Percentiles rank a stretch among this genome's conserved stretches.
These are phyloP conservation scores for Gynandropsis gynandra DNA, from an alignment of 345 rosid species.

Conservation along the genomic window DNA sequence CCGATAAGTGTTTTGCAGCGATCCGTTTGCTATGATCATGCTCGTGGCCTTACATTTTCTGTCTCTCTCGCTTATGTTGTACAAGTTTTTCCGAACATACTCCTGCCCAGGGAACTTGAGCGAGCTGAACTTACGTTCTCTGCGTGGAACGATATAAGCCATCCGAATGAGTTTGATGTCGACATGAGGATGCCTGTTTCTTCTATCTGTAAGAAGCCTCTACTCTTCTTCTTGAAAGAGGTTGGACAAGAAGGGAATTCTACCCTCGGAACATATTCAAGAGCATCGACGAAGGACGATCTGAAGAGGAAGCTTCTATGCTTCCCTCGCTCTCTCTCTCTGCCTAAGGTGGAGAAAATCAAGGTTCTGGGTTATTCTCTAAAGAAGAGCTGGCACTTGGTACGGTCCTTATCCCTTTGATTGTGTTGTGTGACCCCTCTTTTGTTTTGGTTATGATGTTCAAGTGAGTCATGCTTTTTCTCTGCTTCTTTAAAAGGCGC, in stretches of 20 bases:
- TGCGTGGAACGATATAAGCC: constrained; percentile 67
- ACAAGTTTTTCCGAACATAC: constrained; percentile 66
- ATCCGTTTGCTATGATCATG: constrained; percentile 70
- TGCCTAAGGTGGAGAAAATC: constrained; percentile 48
- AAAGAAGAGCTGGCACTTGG: constrained; percentile 76
- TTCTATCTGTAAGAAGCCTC: constrained; percentile 38
- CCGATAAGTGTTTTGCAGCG: constrained; percentile 77
- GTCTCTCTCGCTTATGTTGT: constrained; percentile 76
- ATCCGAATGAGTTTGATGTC: constrained; percentile 64
- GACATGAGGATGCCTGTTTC: constrained; percentile 57
- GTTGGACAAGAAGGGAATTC: constrained; percentile 52
- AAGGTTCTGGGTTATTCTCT: constrained; percentile 50
- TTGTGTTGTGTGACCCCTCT: neutral
- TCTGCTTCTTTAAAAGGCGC: constrained; percentile 38
- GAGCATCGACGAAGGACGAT: constrained; percentile 46
- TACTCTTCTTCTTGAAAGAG: constrained; percentile 27
- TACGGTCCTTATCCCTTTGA: constrained; percentile 25
- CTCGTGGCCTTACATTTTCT: constrained; percentile 40
- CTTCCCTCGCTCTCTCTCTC: constrained; percentile 55
- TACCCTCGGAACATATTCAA: constrained; percentile 49
- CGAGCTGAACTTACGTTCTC: constrained; percentile 68
- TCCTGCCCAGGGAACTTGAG: constrained; percentile 64
- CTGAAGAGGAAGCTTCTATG: constrained; percentile 65
- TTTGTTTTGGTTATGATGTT: constrained; percentile 1
- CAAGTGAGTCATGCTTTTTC: constrained; percentile 5